Evolutionary conservation across 2,329 filamentous ascomycete genomes (phyloP).

Genomic region (Xylaria sp.): DNA sequence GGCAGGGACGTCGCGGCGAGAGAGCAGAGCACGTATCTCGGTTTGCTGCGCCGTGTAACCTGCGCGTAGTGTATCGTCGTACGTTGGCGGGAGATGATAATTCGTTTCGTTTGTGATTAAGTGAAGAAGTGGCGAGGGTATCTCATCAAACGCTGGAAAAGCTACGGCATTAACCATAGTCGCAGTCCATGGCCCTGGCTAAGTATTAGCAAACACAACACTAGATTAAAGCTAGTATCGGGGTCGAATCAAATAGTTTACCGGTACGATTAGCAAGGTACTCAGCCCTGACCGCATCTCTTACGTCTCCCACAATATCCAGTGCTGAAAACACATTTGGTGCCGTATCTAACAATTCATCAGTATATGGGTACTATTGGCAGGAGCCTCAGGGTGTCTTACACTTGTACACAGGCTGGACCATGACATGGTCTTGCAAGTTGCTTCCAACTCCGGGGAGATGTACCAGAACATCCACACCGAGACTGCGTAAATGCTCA

Average conservation of each 20-base stretch:
- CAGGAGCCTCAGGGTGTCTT: constrained; percentile 8
- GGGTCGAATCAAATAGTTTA: constrained; percentile 20
- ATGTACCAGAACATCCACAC: constrained; percentile 46
- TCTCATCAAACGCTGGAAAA: constrained; percentile 43
- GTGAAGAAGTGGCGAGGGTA: constrained; percentile 36
- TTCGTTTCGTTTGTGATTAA: constrained; percentile 28
- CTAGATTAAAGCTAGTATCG: not conserved
- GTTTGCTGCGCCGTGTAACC: constrained; percentile 43
- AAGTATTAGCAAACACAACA: constrained; percentile 24
- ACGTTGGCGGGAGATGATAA: constrained; percentile 39
- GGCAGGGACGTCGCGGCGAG: constrained; percentile 40
- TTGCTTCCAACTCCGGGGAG: constrained; percentile 50
- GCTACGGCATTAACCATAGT: constrained; percentile 48
- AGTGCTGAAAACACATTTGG: constrained; percentile 43
- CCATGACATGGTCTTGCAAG: constrained; percentile 49
- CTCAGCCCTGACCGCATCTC: constrained; percentile 40
- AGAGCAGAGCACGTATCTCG: constrained; percentile 41
- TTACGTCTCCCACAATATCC: constrained; percentile 42
- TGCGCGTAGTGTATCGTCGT: constrained; percentile 42
- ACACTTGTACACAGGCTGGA: constrained; percentile 45
- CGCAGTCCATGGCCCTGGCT: constrained; percentile 44
- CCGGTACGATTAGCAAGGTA: constrained; percentile 45
- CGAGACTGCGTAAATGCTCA: constrained; percentile 44
- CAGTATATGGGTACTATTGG: not conserved
- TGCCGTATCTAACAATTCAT: constrained; percentile 37